phyloP scores from a whole-genome alignment of 345 rosid species.

The Salix caprea region DNA sequence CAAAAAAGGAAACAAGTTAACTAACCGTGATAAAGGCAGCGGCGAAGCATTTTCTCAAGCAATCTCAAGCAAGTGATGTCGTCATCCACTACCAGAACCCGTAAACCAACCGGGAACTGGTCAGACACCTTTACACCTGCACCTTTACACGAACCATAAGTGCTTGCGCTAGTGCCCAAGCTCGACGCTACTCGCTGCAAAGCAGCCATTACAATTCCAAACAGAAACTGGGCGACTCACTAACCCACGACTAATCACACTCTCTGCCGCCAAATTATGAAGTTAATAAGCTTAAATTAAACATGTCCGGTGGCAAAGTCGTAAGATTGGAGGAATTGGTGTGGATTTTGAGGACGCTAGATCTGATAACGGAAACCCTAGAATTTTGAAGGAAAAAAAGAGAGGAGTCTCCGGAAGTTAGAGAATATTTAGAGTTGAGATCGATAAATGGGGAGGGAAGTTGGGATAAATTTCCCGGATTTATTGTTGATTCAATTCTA shows the following conservation, averaged over 20 bases:
- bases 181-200: constrained; percentile 34
- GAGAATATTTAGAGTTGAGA: not conserved
- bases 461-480: not conserved
- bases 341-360: not conserved
- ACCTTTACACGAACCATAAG: constrained; percentile 12
- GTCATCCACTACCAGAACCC: constrained; percentile 80
- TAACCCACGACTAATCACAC: not conserved
- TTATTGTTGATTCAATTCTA: not conserved
- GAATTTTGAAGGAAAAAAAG: not conserved
- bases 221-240: not conserved
- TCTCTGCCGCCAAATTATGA: not conserved
- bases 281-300: not conserved
- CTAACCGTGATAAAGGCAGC: constrained; percentile 56
- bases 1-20: not conserved
- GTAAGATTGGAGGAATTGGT: not conserved
- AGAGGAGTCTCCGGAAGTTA: not conserved
- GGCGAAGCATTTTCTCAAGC: constrained; percentile 64
- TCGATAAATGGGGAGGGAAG: not conserved
- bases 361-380: constrained; percentile 7
- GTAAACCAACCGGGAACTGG: constrained; percentile 64
- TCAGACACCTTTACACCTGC: constrained; percentile 29
- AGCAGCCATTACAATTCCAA: constrained; percentile 24
- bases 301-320: not conserved
- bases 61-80: constrained; percentile 58
- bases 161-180: constrained; percentile 16